Evolutionary conservation across 352 stramenopile species (phyloP), one percentile per base, ranked within the genome.

Genomic region (Peronosclerospora sorghi): DNA sequence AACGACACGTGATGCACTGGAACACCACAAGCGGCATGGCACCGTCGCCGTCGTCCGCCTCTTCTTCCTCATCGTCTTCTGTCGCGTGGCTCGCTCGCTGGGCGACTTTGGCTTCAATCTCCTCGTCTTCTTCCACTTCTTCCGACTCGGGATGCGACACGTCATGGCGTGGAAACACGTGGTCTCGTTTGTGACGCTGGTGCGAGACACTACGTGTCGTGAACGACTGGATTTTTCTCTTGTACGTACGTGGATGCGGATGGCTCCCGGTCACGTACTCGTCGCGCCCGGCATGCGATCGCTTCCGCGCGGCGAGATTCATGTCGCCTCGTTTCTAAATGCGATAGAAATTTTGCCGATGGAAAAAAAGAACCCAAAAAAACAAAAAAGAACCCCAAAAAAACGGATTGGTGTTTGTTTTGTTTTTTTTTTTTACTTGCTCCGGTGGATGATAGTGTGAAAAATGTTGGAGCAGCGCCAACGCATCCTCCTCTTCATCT

Each of bases 1-100:
- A 82, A 19, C 79, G 67, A 29, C 79, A 92, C 14, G 75, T 89
- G 55, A 56, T 79, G 54, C 79, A 92, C 47, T 89, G 76, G 45
- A 92, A 92, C 18, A 89, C 73, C 23, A 92, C 76, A 5, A 82
- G 76, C 13, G 69, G 72, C 32, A 73, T 51, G 0, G 36, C 12
- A 20, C n/a, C 4, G 9, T 36, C 32, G 2, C 20, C 32, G 13
- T 62, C 54, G n/a, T 66, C 68, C n/a, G 68, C 65, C 13, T 67
- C 61, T 2, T 75, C 68, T 9, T 71, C 68, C 2, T 80, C 70
- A 13, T 65, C 62, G 2, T 50, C 53, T 9, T 58, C 58, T 0
- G 54, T 55, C 7, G 52, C 51, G 37, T 54, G 56, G 38, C 13
- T 54, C 7, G 37, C 42, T 36, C 32, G 48, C 41, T 39, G 53